These are phyloP conservation scores for button mushroom (Agaricus bisporus) DNA, from an alignment of 768 basidiomycete genomes.

Conservation along the genomic window DNA sequence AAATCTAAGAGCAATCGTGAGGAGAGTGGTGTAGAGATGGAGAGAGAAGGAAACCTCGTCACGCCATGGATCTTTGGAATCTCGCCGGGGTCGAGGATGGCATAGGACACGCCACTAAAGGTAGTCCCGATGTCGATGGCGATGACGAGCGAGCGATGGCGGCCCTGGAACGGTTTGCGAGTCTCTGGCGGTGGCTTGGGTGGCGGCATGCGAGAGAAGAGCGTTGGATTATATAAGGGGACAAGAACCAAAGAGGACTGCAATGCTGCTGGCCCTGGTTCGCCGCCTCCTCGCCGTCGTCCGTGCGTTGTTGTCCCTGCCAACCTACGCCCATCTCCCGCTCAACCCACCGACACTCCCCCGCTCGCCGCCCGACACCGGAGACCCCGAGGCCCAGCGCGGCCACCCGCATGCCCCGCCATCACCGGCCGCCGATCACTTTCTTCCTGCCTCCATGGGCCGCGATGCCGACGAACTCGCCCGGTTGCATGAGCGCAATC, in stretches of 20 bases:
- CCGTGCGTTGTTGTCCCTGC: conserved; percentile 38
- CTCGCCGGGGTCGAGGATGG: conserved; percentile 76
- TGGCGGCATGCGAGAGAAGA: conserved; percentile 16
- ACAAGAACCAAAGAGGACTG: no score
- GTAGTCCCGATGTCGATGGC: conserved; percentile 82
- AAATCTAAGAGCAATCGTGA: conserved; percentile 40
- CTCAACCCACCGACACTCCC: background rate
- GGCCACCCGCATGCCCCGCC: conserved; percentile 38
- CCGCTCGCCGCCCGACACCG: background rate
- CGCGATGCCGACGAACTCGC: conserved; percentile 51
- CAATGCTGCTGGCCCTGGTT: conserved; percentile 2
- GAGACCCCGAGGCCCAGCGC: conserved; percentile 3
- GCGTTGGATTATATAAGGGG: no score
- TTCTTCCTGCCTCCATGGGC: conserved; percentile 35
- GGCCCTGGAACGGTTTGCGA: conserved; percentile 68
- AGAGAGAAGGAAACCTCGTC: conserved; percentile 47
- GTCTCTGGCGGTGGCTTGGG: conserved; percentile 56
- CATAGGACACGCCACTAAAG: conserved; percentile 79
- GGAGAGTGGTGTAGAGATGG: background rate
- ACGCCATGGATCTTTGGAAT: conserved; percentile 79
- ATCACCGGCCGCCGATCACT: conserved; percentile 35
- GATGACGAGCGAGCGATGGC: conserved; percentile 60
- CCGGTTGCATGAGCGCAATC: conserved; percentile 57
- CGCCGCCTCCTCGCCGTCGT: conserved; percentile 33
- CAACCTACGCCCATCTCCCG: conserved; percentile 2